phyloP scores from a whole-genome alignment of 163 green algal genomes.

The Scenedesmus sp. region DNA sequence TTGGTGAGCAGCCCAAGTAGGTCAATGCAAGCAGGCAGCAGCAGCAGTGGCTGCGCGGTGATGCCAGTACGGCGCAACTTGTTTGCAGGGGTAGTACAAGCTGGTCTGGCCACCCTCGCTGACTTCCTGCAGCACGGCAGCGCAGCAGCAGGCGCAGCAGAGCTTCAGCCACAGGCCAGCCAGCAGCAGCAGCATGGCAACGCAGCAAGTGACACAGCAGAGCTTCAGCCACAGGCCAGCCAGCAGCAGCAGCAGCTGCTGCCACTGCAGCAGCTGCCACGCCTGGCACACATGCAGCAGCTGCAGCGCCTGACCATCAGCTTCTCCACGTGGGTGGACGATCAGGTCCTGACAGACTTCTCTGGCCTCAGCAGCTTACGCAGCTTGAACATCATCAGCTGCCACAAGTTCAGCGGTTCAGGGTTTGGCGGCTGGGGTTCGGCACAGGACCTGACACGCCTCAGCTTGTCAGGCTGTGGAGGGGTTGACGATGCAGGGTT shows the following conservation, averaged over 20 bases:
- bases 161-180: not conserved
- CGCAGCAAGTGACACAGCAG: too few species aligned
- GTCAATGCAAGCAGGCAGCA: not conserved
- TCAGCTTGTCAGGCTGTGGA: slow-evolving; percentile 35
- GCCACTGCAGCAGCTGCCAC: not conserved
- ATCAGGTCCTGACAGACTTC: not conserved
- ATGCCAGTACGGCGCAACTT: not conserved
- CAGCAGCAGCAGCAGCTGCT: not conserved
- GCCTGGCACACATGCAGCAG: not conserved
- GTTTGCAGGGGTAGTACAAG: slow-evolving; percentile 3
- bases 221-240: not conserved
- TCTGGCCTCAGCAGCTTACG: slow-evolving; percentile 25
- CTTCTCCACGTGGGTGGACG: slow-evolving; percentile 35
- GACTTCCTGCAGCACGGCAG: not conserved
- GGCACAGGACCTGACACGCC: not conserved
- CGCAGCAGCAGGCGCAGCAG: not conserved
- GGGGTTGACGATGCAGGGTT: slow-evolving; percentile 25
- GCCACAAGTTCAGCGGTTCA: slow-evolving; percentile 14
- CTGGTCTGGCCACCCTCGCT: not conserved
- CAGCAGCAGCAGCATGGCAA: slow-evolving; percentile 5
- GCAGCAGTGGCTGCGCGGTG: not conserved
- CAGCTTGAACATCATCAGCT: slow-evolving; percentile 26
- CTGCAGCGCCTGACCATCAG: slow-evolving; percentile 20
- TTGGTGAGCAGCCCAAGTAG: not conserved
- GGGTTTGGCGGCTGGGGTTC: slow-evolving; percentile 37